These are phyloP conservation scores for thale cress (Arabidopsis thaliana) DNA, from an alignment of 345 rosid genomes.

Conservation along the genomic window DNA sequence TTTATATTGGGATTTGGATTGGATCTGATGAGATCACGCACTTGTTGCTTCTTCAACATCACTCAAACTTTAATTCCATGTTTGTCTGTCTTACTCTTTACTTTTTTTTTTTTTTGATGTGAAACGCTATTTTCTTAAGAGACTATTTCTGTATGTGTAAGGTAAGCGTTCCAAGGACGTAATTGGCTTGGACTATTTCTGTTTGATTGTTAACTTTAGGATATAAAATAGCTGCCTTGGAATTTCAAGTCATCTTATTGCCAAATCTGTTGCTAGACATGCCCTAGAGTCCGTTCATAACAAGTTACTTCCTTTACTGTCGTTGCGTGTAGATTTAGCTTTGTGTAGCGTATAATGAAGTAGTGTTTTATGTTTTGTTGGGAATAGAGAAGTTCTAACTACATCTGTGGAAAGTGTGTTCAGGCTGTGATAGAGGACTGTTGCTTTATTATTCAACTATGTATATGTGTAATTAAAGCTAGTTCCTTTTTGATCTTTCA, in stretches of 20 bases:
- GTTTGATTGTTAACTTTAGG: background rate
- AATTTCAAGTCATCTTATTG: background rate
- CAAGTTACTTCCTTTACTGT: conserved; percentile 5
- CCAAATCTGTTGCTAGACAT: conserved; percentile 18
- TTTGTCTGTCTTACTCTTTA: background rate
- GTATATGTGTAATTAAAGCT: conserved; percentile 27
- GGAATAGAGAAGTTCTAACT: conserved; percentile 10
- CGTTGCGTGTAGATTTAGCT: background rate
- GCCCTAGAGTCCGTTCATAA: background rate
- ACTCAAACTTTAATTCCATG: background rate
- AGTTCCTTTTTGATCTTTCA: conserved; percentile 15
- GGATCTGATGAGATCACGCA: conserved; percentile 27
- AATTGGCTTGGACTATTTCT: background rate
- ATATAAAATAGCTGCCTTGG: conserved; percentile 1
- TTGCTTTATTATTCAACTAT: conserved; percentile 28
- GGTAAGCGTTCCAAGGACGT: conserved; percentile 4
- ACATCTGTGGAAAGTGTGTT: conserved; percentile 10
- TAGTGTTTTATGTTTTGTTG: conserved; percentile 9
- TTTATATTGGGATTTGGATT: conserved; percentile 10
- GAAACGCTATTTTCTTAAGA: background rate
- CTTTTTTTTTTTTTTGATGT: background rate
- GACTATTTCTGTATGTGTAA: conserved; percentile 8
- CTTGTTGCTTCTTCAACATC: background rate
- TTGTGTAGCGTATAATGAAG: background rate
- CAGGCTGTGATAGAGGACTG: background rate